Percentiles rank a stretch among this genome's conserved stretches.
Conservation (phyloP, 345 rosid genomes). For the Linum lewisii region DNA sequence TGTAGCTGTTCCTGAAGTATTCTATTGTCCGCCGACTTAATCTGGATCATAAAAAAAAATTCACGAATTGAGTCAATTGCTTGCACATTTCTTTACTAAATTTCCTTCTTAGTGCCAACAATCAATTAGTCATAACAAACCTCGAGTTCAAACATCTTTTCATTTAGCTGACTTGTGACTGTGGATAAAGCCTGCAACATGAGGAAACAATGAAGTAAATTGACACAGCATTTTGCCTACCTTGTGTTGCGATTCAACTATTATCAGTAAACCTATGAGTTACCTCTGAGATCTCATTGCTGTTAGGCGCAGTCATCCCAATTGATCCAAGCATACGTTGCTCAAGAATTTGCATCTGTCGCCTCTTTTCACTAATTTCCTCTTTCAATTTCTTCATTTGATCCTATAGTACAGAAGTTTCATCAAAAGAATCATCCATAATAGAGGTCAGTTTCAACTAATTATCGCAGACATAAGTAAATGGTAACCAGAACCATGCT, state of each 20-base stretch:
- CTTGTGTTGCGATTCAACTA: not conserved
- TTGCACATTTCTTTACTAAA: slow-evolving; percentile 8
- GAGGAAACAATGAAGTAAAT: slow-evolving; percentile 17
- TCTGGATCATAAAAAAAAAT: slow-evolving; percentile 27
- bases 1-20: slow-evolving; percentile 63
- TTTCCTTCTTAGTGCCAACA: not conserved
- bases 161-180: slow-evolving; percentile 47
- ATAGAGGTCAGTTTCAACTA: not conserved
- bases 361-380: slow-evolving; percentile 58
- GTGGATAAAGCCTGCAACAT: slow-evolving; percentile 40
- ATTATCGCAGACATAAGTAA: not conserved
- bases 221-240: slow-evolving; percentile 4
- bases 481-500: not conserved
- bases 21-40: slow-evolving; percentile 63
- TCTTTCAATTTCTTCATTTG: slow-evolving; percentile 46
- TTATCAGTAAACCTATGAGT: slow-evolving; percentile 1
- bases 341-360: slow-evolving; percentile 47
- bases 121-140: slow-evolving; percentile 30
- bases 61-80: slow-evolving; percentile 16
- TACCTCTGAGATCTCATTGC: slow-evolving; percentile 46
- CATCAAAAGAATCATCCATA: slow-evolving; percentile 3
- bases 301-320: slow-evolving; percentile 28
- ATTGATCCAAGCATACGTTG: slow-evolving; percentile 53
- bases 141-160: slow-evolving; percentile 63
- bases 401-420: slow-evolving; percentile 27